Base-by-base conservation (phyloP, 148 eudicot species). In the Chenopodium quinoa region DNA sequence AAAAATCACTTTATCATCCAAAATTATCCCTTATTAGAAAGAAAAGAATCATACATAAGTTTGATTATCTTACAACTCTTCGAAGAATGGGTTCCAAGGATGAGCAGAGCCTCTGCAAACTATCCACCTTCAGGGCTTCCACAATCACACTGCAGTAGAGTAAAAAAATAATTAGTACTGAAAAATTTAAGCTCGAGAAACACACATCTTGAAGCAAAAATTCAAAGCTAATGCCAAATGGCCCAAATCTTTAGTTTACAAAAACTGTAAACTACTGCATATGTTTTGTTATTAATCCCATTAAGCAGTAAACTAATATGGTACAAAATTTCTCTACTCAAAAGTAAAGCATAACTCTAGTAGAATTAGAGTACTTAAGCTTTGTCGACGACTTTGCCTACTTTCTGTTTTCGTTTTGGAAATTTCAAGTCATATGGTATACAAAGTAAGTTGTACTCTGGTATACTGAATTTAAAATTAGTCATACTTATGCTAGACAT, bases 51-150 rank as follows among this genome's bases (percentile, higher is more conserved):
- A 88, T 78, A 77, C 73, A 75, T 64, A 83, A 82, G 85, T 79
- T 82, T 67, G 65, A 72, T 82, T 71, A 87, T 91, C 97, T 91
- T 93, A 95, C 99, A 83, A 93, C 99, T 95, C 93, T 95, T 9
- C 97, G 94, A 86, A 95, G 97, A 90, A 95, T 86, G 11, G 99
- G 99, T 84, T 95, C 99, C 86, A 95, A 82, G 37, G 99, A 95
- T 76, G 99, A 95, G 87, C 97, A 95, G 29, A 95, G 97, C 83
- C 89, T 93, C 87, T 95, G 99, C 81, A 95, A 87, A 88, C 97
- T 93, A 87, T 95, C 97, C 82, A 93, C 93, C 88, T 95, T 95
- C 75, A 95, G 92, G 79, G 99, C 99, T 89, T 95, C 99, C 79
- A 95, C 92, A 86, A 95, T 95, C 76, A 95, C 98, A 86, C 99